Conservation (phyloP, 1,284 basidiomycete species). For the Fomitopsis pinicola region DNA sequence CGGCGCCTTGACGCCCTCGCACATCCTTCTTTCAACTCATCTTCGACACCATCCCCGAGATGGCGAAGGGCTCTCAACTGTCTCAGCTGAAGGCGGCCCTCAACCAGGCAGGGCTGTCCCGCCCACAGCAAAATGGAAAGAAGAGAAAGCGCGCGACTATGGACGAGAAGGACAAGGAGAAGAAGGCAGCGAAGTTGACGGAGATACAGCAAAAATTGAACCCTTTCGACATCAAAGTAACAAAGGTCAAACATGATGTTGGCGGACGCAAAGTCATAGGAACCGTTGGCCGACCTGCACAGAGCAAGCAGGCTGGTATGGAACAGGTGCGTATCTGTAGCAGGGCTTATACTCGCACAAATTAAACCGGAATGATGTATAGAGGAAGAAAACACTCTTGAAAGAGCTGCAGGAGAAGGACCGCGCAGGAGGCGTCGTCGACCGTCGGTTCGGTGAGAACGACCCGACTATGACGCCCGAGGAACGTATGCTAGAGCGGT, state of each 20-base stretch:
- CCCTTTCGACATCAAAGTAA: constrained; percentile 91
- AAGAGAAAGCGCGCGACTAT: constrained; percentile 63
- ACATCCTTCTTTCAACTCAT: background rate
- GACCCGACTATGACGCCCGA: constrained; percentile 89
- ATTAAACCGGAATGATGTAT: background rate
- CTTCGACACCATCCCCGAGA: constrained; percentile 17
- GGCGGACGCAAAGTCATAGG: constrained; percentile 87
- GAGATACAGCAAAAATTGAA: constrained; percentile 87
- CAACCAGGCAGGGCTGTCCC: constrained; percentile 69
- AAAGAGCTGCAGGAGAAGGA: constrained; percentile 82
- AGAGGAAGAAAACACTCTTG: constrained; percentile 85
- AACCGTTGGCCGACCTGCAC: constrained; percentile 76
- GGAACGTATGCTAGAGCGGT: constrained; percentile 96
- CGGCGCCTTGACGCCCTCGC: too few relatives aligned
- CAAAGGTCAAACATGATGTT: constrained; percentile 90
- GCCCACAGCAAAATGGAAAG: constrained; percentile 53
- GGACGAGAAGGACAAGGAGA: constrained; percentile 73
- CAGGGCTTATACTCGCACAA: background rate
- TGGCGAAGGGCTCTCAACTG: constrained; percentile 78
- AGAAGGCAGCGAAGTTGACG: constrained; percentile 74
- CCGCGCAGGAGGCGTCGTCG: constrained; percentile 85
- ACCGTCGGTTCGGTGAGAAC: constrained; percentile 95
- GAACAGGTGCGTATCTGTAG: constrained; percentile 64
- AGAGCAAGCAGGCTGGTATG: constrained; percentile 85
- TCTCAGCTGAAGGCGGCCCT: constrained; percentile 85